These are phyloP conservation scores for Penicillium fimorum DNA, from an alignment of 495 filamentous ascomycete species.

Conservation along the genomic window DNA sequence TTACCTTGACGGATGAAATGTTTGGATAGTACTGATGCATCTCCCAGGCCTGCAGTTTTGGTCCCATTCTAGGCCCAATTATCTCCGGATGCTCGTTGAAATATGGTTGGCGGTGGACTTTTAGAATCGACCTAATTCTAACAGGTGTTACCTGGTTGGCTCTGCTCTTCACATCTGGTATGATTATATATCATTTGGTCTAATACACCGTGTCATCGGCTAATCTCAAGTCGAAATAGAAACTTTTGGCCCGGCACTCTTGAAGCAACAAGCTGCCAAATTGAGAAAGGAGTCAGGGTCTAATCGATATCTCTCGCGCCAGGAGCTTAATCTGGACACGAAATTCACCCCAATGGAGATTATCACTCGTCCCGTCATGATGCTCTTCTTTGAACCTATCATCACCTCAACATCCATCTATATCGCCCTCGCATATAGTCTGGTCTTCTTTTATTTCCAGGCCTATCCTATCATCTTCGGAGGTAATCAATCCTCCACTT, in stretches of 20 bases:
- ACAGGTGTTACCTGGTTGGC: conserved; percentile 46
- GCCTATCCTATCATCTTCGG: conserved; percentile 65
- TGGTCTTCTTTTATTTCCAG: conserved; percentile 71
- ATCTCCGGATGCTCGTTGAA: conserved; percentile 61
- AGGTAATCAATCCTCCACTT: conserved; percentile 16
- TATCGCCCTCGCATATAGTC: conserved; percentile 66
- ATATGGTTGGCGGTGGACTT: conserved; percentile 65
- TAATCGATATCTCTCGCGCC: conserved; percentile 33
- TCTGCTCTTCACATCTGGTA: conserved; percentile 48
- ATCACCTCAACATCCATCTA: conserved; percentile 67
- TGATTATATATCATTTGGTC: conserved; percentile 18
- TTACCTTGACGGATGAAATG: background rate
- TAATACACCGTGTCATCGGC: background rate
- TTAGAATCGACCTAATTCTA: conserved; percentile 61
- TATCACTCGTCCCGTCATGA: conserved; percentile 49
- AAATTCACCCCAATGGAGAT: conserved; percentile 44
- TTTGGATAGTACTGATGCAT: conserved; percentile 7
- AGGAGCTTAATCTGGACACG: conserved; percentile 40
- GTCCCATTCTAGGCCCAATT: conserved; percentile 65
- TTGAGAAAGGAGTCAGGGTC: conserved; percentile 59
- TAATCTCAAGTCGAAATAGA: conserved; percentile 32
- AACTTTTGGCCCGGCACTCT: conserved; percentile 71
- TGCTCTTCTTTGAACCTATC: conserved; percentile 57
- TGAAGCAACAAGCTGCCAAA: conserved; percentile 61
- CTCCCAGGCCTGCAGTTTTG: conserved; percentile 58